Conservation (phyloP, 2,329 filamentous ascomycete genomes). For the Fusarium falciforme region DNA sequence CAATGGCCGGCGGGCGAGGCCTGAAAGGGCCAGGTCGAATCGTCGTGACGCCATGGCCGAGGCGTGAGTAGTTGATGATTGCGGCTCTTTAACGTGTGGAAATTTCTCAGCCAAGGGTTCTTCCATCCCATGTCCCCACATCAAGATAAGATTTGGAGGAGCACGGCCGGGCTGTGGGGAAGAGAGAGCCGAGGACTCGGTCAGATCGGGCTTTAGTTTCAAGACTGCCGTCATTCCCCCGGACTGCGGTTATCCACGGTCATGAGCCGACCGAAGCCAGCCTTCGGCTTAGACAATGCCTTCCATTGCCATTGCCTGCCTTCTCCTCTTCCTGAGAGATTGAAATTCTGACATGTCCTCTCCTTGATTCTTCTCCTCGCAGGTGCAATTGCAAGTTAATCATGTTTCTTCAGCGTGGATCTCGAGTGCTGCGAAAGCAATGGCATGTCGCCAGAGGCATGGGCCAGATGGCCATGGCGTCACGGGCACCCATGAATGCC, state of each 20-base stretch:
- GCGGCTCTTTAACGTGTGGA: conserved; percentile 28
- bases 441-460: conserved; percentile 59
- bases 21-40: conserved; percentile 45
- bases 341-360: conserved; percentile 21
- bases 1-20: conserved; percentile 49
- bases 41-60: conserved; percentile 48
- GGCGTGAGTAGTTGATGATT: background rate
- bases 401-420: conserved; percentile 68
- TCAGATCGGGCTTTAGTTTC: conserved; percentile 37
- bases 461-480: conserved; percentile 49
- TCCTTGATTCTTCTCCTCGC: conserved; percentile 31
- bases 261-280: conserved; percentile 47
- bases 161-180: conserved; percentile 37
- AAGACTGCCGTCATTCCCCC: conserved; percentile 42
- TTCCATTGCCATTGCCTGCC: conserved; percentile 20
- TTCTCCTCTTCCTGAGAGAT: conserved; percentile 37
- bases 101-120: conserved; percentile 27
- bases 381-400: conserved; percentile 25
- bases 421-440: conserved; percentile 63
- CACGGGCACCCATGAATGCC: conserved; percentile 43
- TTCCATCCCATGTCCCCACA: conserved; percentile 12
- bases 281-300: conserved; percentile 42
- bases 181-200: conserved; percentile 32
- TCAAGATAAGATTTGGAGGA: conserved; percentile 19
- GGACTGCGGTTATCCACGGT: conserved; percentile 55